Base-by-base conservation (phyloP, 768 basidiomycete species). In the Suillus discolor region DNA sequence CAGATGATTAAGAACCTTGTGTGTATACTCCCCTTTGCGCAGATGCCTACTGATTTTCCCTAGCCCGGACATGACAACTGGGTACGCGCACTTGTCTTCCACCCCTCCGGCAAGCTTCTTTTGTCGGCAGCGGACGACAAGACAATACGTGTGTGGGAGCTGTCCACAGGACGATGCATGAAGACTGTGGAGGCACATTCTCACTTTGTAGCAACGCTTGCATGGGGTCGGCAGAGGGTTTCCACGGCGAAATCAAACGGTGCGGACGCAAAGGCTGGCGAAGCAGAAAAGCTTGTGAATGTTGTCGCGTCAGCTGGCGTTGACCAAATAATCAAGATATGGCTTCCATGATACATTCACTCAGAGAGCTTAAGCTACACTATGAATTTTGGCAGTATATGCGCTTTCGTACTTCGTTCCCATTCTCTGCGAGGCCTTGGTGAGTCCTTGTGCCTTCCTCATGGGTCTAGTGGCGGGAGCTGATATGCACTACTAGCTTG, bases 111-210 rank as follows among this genome's bases (percentile, higher is more conserved):
- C 18, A 96, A 96, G 76, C 91, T 88, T 75, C 85, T 97, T 15
- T 82, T 97, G n/a, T 95, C 94, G 11, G 93, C 91, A 5, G 92
- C 93, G 15, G 95, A 97, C 75, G 95, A 97, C 82, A 93, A 95
- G 78, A 93, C 93, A 12, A 87, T 96, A 69, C 88, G 93, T 11
- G 85, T 96, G 11, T 97, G 95, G 95, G 95, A 96, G 71, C 80
- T 97, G 42, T 83, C 85, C 51, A 92, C 91, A 3, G 95, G 94
- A 0, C 84, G 94, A 67, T 95, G 94, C 75, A 83, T 90, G 69
- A 94, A 93, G 81, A 92, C 87, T 45, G 85, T 97, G 49, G 92
- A 95, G 69, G 94, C 95, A 4, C 95, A 96, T 74, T 85, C 84
- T 38, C 91, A 93, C 72, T 94, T 95, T 72, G 89, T 96, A 15